Evolutionary conservation across 129 eudicot species (phyloP).

Genomic region (Centaurea solstitialis): DNA sequence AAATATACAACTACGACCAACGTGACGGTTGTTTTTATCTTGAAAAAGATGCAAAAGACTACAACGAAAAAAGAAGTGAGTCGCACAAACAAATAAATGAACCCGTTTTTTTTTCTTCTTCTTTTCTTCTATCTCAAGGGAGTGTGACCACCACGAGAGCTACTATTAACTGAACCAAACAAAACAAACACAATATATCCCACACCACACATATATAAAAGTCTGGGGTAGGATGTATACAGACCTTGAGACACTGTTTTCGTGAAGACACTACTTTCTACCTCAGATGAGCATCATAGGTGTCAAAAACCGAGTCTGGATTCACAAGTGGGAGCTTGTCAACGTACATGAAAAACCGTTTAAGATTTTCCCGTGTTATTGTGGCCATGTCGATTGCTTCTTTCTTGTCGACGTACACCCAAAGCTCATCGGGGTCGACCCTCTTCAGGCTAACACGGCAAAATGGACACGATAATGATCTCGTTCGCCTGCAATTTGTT

Average conservation of each 20-base stretch:
- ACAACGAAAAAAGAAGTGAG: background rate
- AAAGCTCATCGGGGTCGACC: slow-evolving; percentile 54
- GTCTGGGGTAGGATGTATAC: background rate
- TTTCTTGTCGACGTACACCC: slow-evolving; percentile 57
- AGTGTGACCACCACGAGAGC: background rate
- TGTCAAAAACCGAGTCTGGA: slow-evolving; percentile 40
- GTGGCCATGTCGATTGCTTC: slow-evolving; percentile 53
- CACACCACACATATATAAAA: background rate
- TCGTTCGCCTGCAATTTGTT: slow-evolving; percentile 47
- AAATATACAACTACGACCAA: slow-evolving; percentile 10
- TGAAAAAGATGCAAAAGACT: background rate
- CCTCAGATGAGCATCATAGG: slow-evolving; percentile 51
- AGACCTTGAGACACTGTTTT: background rate
- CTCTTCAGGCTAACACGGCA: slow-evolving; percentile 69
- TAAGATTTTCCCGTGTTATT: slow-evolving; percentile 53
- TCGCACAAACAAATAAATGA: background rate
- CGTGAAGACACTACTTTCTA: slow-evolving; percentile 19
- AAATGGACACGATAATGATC: slow-evolving; percentile 68
- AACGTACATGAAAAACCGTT: slow-evolving; percentile 57
- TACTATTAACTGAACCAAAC: background rate
- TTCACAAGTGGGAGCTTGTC: slow-evolving; percentile 63
- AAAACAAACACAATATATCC: background rate
- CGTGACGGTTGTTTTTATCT: background rate
- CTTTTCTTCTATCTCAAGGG: background rate
- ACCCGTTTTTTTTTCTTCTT: background rate